These are phyloP conservation scores for Xylaria arbuscula DNA, from an alignment of 2,329 filamentous ascomycete genomes.

Conservation along the genomic window DNA sequence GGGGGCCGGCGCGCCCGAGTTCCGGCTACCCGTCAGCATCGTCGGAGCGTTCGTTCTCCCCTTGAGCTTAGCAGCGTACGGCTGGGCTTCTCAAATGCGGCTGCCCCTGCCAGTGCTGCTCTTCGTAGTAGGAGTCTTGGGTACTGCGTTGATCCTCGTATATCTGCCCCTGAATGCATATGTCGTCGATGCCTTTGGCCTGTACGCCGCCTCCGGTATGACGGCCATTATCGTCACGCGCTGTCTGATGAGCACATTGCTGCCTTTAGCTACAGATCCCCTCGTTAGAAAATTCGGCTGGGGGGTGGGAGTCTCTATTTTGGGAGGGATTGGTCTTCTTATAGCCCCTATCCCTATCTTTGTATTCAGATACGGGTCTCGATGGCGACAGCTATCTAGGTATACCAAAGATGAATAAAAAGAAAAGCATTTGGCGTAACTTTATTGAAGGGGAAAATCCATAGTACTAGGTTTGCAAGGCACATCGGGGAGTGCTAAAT, in stretches of 20 bases:
- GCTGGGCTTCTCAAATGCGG: constrained; percentile 60
- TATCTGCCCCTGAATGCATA: constrained; percentile 65
- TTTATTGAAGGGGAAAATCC: too few relatives aligned
- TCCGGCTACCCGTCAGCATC: constrained; percentile 64
- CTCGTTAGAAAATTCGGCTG: constrained; percentile 62
- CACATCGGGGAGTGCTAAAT: too few relatives aligned
- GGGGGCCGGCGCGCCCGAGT: constrained; percentile 62
- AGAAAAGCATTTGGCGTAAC: too few relatives aligned
- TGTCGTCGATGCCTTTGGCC: constrained; percentile 66
- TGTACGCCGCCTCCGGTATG: constrained; percentile 67
- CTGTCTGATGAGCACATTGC: constrained; percentile 66
- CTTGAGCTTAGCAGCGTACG: constrained; percentile 58
- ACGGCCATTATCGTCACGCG: constrained; percentile 66
- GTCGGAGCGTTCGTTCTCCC: constrained; percentile 60
- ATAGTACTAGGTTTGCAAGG: too few relatives aligned
- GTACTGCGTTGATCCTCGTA: constrained; percentile 58
- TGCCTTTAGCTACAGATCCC: constrained; percentile 63
- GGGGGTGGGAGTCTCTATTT: constrained; percentile 61
- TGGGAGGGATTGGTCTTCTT: constrained; percentile 56
- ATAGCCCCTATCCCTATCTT: constrained; percentile 63
- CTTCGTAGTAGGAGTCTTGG: constrained; percentile 57
- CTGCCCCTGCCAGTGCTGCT: constrained; percentile 59
- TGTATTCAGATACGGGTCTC: constrained; percentile 62
- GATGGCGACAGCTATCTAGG: constrained; percentile 62
- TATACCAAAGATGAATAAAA: constrained; percentile 57